A percentile compares a stretch with the other conserved stretches of the same genome.
phyloP scores from a whole-genome alignment of 768 basidiomycete species.

The Stropharia rugosoannulata region DNA sequence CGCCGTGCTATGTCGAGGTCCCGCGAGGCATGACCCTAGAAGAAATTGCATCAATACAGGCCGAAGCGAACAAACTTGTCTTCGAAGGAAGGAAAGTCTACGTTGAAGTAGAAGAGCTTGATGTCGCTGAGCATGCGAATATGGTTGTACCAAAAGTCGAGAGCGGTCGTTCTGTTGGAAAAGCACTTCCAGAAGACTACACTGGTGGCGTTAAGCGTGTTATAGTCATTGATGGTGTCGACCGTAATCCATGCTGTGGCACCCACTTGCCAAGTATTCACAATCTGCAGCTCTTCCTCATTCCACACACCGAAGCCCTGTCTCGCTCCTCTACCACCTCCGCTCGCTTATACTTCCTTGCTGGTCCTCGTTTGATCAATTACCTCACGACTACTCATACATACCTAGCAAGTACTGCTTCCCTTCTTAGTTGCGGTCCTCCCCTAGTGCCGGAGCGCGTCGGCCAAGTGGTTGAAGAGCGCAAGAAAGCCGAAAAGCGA shows the following conservation, averaged over 20 bases:
- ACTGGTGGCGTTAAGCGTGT: constrained; percentile 77
- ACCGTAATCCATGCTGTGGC: constrained; percentile 83
- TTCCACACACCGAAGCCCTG: constrained; percentile 67
- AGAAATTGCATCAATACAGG: constrained; percentile 63
- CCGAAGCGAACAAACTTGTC: constrained; percentile 63
- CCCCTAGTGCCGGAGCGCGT: constrained; percentile 70
- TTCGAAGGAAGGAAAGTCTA: constrained; percentile 67
- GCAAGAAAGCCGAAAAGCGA: constrained; percentile 66
- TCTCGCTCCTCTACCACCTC: constrained; percentile 61
- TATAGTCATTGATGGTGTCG: constrained; percentile 79
- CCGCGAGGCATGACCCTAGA: constrained; percentile 63
- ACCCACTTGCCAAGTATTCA: constrained; percentile 81
- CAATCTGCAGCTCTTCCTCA: constrained; percentile 69
- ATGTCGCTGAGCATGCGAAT: constrained; percentile 30
- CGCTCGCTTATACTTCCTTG: constrained; percentile 76
- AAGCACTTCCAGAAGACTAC: constrained; percentile 69
- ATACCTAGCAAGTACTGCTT: constrained; percentile 52
- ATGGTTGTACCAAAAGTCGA: constrained; percentile 33
- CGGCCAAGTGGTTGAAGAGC: constrained; percentile 61
- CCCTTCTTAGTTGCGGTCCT: constrained; percentile 66
- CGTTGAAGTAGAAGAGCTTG: constrained; percentile 75
- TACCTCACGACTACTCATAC: constrained; percentile 61
- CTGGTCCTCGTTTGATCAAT: constrained; percentile 73
- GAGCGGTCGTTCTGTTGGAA: constrained; percentile 51
- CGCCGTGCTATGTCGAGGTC: constrained; percentile 77